phyloP scores from a whole-genome alignment of 495 filamentous ascomycete species.

The Evernia prunastri region DNA sequence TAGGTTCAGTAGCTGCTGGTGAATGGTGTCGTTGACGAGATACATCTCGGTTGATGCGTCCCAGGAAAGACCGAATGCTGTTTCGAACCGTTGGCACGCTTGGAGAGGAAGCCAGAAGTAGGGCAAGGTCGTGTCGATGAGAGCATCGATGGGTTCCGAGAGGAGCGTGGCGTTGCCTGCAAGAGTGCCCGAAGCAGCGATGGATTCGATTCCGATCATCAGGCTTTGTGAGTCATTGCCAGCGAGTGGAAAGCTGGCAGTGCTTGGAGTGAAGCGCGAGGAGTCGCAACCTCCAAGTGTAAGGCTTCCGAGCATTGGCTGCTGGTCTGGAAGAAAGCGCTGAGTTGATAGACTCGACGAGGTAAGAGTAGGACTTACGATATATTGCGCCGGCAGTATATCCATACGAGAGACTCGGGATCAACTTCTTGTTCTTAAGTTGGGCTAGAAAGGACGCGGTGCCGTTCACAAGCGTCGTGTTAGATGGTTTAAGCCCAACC shows the following conservation, averaged over 20 bases:
- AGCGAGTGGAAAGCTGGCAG: slow-evolving; percentile 43
- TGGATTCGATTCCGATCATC: slow-evolving; percentile 40
- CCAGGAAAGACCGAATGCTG: slow-evolving; percentile 44
- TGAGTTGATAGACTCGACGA: background rate
- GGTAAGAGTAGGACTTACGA: slow-evolving; percentile 5
- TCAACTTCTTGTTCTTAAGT: slow-evolving; percentile 39
- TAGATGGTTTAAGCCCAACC: slow-evolving; percentile 44
- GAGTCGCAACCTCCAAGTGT: slow-evolving; percentile 54
- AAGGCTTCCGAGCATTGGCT: slow-evolving; percentile 42
- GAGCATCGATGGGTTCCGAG: slow-evolving; percentile 22
- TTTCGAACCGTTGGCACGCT: slow-evolving; percentile 47
- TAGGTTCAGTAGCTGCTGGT: slow-evolving; percentile 37
- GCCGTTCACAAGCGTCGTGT: slow-evolving; percentile 41
- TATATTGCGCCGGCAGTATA: slow-evolving; percentile 52
- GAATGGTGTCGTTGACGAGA: slow-evolving; percentile 43
- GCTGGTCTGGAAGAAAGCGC: slow-evolving; percentile 27
- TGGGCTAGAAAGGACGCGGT: slow-evolving; percentile 43
- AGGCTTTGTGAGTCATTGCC: slow-evolving; percentile 43
- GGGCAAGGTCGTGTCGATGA: slow-evolving; percentile 49
- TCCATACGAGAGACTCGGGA: slow-evolving; percentile 46
- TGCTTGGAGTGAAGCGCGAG: slow-evolving; percentile 44
- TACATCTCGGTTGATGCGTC: slow-evolving; percentile 42
- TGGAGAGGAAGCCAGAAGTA: slow-evolving; percentile 48
- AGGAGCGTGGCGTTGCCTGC: slow-evolving; percentile 13
- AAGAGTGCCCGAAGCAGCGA: slow-evolving; percentile 28